Evolutionary conservation across 176 grass and related monocot genomes (phyloP).

Genomic region (Aegilops speltoides): DNA sequence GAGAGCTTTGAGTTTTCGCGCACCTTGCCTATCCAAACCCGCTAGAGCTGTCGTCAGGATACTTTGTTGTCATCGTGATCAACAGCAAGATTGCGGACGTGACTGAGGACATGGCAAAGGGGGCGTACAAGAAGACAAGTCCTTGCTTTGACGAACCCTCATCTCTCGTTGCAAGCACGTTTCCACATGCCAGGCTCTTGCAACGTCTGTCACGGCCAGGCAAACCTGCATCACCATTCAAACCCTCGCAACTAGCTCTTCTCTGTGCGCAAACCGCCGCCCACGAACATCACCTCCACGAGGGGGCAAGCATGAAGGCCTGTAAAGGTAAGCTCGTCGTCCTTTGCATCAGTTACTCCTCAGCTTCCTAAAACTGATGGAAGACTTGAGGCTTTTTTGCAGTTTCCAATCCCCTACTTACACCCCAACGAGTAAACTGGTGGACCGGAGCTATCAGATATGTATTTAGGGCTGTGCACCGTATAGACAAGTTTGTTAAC

Average conservation of each 20-base stretch:
- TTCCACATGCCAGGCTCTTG: too few relatives aligned
- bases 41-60: too few relatives aligned
- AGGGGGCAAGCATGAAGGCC: background rate
- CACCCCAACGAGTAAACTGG: background rate
- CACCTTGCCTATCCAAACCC: too few relatives aligned
- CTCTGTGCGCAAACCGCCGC: background rate
- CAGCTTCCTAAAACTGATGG: background rate
- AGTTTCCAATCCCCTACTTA: background rate
- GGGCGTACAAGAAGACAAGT: too few relatives aligned
- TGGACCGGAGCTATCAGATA: background rate
- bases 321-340: background rate
- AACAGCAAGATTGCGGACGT: too few relatives aligned
- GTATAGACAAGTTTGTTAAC: background rate
- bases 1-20: too few relatives aligned
- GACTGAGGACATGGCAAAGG: too few relatives aligned
- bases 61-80: too few relatives aligned
- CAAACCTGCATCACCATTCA: too few relatives aligned
- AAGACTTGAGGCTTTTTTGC: background rate
- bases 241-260: background rate
- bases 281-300: background rate
- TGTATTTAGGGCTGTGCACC: background rate
- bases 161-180: too few relatives aligned
- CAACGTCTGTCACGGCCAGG: too few relatives aligned
- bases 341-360: background rate
- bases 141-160: too few relatives aligned